phyloP scores from a whole-genome alignment of 805 yeast species.

The Wickerhamomyces subpelliculosus region DNA sequence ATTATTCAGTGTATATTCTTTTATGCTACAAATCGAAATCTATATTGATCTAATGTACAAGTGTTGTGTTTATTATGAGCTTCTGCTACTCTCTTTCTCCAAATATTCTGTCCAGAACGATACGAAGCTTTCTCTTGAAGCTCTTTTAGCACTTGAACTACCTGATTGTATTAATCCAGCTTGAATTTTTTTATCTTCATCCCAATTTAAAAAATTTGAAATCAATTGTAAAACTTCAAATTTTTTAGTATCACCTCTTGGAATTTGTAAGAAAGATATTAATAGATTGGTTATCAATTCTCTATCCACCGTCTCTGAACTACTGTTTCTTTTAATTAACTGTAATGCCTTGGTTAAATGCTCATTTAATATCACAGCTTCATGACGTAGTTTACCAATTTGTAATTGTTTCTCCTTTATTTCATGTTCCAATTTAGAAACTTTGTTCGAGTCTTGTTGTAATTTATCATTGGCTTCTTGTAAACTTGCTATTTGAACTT shows the following conservation, averaged over 20 bases:
- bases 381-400: slow-evolving; percentile 90
- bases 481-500: slow-evolving; percentile 18
- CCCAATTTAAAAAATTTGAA: slow-evolving; percentile 83
- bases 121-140: slow-evolving; percentile 50
- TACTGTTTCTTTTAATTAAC: slow-evolving; percentile 70
- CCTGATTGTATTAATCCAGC: slow-evolving; percentile 62
- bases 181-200: slow-evolving; percentile 64
- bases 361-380: slow-evolving; percentile 87
- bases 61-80: no score
- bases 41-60: no score
- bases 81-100: slow-evolving; percentile 56
- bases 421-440: slow-evolving; percentile 41
- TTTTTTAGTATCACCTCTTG: slow-evolving; percentile 90
- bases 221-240: slow-evolving; percentile 86
- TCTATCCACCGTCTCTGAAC: slow-evolving; percentile 74
- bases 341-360: slow-evolving; percentile 91
- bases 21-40: no score
- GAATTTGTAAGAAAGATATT: slow-evolving; percentile 77
- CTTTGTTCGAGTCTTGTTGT: slow-evolving; percentile 16
- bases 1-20: no score
- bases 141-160: slow-evolving; percentile 18
- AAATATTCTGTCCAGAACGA: slow-evolving; percentile 75
- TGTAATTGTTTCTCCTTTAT: slow-evolving; percentile 65
- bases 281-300: slow-evolving; percentile 83
- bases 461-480: slow-evolving; percentile 18